phyloP scores from a whole-genome alignment of 805 yeast species.

The Metschnikowia picachoensis region DNA sequence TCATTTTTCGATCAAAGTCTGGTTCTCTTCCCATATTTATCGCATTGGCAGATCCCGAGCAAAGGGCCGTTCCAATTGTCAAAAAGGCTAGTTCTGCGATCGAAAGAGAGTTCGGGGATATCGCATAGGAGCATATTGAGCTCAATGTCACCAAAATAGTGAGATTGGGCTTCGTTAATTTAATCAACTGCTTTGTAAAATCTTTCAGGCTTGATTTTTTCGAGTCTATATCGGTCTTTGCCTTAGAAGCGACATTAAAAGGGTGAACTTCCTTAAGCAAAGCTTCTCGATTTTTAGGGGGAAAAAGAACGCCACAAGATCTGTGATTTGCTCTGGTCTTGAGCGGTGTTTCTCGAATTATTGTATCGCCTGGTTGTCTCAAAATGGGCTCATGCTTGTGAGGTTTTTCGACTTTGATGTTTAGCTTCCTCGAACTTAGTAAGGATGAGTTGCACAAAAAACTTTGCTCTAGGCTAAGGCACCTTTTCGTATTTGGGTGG shows the following conservation, averaged over 20 bases:
- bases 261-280: conserved; percentile 35
- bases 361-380: too few species aligned
- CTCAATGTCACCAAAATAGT: conserved; percentile 86
- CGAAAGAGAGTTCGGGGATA: conserved; percentile 81
- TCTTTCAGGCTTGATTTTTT: conserved; percentile 17
- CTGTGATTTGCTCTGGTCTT: too few species aligned
- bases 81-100: conserved; percentile 65
- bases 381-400: background rate
- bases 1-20: conserved; percentile 80
- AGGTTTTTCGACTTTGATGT: background rate
- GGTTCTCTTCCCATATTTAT: conserved; percentile 97
- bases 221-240: background rate
- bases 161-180: conserved; percentile 85
- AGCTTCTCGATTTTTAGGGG: background rate
- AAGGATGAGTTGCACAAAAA: conserved; percentile 33
- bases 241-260: conserved; percentile 50
- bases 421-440: conserved; percentile 3
- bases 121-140: conserved; percentile 89
- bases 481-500: conserved; percentile 33
- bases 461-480: conserved; percentile 27
- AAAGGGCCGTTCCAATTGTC: conserved; percentile 79
- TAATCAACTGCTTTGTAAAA: conserved; percentile 55
- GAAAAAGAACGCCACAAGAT: too few species aligned
- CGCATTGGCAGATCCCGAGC: conserved; percentile 94
- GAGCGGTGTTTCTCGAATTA: too few species aligned